Conservation (phyloP, 2,329 filamentous ascomycete genomes). For the Aspergillus viridinutans region DNA sequence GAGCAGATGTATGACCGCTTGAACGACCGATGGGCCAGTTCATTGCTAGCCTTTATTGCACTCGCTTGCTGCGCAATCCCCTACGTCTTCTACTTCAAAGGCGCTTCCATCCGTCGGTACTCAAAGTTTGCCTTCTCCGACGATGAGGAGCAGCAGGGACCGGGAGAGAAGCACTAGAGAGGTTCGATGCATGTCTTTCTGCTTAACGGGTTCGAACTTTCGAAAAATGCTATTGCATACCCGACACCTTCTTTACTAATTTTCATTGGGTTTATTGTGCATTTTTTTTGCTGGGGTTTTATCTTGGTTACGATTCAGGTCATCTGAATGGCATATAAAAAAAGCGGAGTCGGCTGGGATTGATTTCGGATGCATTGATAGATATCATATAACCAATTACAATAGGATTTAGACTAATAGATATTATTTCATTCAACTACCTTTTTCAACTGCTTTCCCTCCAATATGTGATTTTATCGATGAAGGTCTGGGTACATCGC, state of each 20-base stretch:
- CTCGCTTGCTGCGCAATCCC: slow-evolving; percentile 78
- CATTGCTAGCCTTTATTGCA: slow-evolving; percentile 67
- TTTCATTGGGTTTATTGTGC: background rate
- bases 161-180: slow-evolving; percentile 3
- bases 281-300: background rate
- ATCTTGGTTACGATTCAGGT: background rate
- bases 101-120: slow-evolving; percentile 63
- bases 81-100: slow-evolving; percentile 75
- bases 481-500: background rate
- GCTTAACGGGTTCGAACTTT: background rate
- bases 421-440: background rate
- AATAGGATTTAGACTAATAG: background rate
- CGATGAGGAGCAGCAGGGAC: slow-evolving; percentile 44
- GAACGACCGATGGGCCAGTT: slow-evolving; percentile 71
- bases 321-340: background rate
- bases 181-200: background rate
- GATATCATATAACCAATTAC: background rate
- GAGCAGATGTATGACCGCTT: slow-evolving; percentile 73
- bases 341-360: background rate
- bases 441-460: too few relatives aligned
- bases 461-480: too few relatives aligned
- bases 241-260: background rate
- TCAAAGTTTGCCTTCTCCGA: slow-evolving; percentile 69
- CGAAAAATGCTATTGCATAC: background rate
- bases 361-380: background rate